Conservation (phyloP, 306 rosid species). For the Mucuna pruriens region DNA sequence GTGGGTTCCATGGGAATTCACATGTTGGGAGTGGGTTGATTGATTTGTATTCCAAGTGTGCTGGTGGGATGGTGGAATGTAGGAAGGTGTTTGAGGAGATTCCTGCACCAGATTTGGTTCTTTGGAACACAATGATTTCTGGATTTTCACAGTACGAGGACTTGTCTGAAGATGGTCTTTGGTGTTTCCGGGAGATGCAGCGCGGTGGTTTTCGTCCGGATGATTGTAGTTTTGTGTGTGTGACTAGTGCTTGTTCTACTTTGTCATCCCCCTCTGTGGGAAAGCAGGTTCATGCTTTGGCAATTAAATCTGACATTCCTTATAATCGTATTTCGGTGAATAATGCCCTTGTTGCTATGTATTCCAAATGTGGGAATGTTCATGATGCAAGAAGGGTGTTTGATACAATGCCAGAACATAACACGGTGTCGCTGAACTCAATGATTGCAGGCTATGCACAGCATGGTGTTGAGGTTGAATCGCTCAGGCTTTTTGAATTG, state of each 20-base stretch:
- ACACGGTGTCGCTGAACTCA: conserved; percentile 66
- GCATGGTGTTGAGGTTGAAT: conserved; percentile 69
- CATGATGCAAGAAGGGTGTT: conserved; percentile 73
- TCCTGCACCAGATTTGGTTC: conserved; percentile 70
- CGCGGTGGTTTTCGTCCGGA: conserved; percentile 62
- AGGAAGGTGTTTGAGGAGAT: conserved; percentile 76
- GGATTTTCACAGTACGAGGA: conserved; percentile 74
- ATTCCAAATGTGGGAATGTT: conserved; percentile 83
- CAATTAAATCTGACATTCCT: conserved; percentile 78
- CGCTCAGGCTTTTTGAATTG: conserved; percentile 62
- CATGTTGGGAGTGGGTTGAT: conserved; percentile 86
- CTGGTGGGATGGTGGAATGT: conserved; percentile 66
- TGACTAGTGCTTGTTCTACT: conserved; percentile 78
- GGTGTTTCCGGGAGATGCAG: conserved; percentile 68
- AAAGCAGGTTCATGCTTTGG: conserved; percentile 72
- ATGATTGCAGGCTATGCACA: conserved; percentile 86
- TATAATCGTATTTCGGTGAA: conserved; percentile 69
- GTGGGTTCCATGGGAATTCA: conserved; percentile 76
- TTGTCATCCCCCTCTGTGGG: conserved; percentile 79
- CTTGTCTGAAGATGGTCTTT: conserved; percentile 70
- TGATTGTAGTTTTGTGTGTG: conserved; percentile 79
- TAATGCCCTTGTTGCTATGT: conserved; percentile 83
- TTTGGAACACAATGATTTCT: conserved; percentile 89
- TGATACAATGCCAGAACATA: conserved; percentile 71
- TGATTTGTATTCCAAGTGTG: conserved; percentile 82